Percentiles rank a stretch among this genome's conserved stretches.
phyloP scores from a whole-genome alignment of 805 yeast genomes.

The Saturnispora hagleri region DNA sequence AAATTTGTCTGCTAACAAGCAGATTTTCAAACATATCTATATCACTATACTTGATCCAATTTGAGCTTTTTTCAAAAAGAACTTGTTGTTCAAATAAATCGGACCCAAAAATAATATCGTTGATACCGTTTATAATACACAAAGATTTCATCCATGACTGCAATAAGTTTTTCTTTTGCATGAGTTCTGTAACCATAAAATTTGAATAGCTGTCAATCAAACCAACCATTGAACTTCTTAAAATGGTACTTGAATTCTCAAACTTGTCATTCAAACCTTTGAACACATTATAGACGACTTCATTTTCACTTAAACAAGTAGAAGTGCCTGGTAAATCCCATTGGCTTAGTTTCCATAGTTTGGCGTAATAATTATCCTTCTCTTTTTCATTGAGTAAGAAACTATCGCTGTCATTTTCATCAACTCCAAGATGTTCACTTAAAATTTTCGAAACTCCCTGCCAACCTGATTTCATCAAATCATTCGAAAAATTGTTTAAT shows the following conservation, averaged over 20 bases:
- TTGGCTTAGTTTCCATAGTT: conserved; percentile 67
- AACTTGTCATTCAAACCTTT: conserved; percentile 35
- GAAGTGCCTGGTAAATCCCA: conserved; percentile 63
- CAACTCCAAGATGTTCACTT: conserved; percentile 11
- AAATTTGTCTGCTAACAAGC: conserved; percentile 33
- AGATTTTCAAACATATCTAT: conserved; percentile 34
- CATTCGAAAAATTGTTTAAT: conserved; percentile 21
- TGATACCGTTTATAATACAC: conserved; percentile 23
- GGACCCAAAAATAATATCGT: conserved; percentile 13
- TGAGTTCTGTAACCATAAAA: background rate
- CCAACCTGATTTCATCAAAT: conserved; percentile 44
- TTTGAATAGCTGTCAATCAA: background rate
- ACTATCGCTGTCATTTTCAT: background rate
- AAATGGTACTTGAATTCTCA: conserved; percentile 9
- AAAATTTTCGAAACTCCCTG: conserved; percentile 43
- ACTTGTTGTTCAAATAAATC: conserved; percentile 1
- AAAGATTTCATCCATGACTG: conserved; percentile 27
- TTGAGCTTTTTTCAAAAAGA: conserved; percentile 16
- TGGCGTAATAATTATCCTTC: conserved; percentile 34
- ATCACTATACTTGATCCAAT: conserved; percentile 33
- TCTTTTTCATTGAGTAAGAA: background rate
- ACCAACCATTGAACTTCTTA: conserved; percentile 13
- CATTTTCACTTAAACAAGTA: conserved; percentile 30
- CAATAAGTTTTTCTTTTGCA: conserved; percentile 9
- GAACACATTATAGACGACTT: conserved; percentile 43